Percentiles rank a stretch among this genome's conserved stretches.
Conservation (phyloP, 164 flowering plant species). For the Aristolochia fimbriata region DNA sequence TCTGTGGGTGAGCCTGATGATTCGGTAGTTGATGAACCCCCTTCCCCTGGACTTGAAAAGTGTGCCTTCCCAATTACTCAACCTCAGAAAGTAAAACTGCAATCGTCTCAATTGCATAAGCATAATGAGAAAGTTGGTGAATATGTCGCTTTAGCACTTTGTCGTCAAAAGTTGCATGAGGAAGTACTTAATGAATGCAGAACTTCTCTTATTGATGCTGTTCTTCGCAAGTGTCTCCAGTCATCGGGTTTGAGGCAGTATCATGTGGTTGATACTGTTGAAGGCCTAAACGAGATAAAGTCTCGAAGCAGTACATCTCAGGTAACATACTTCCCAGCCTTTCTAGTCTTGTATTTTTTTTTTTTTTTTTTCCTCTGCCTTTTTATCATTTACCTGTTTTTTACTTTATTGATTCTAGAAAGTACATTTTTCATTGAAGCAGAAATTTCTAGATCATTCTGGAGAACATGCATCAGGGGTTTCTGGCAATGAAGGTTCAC, state of each 20-base stretch:
- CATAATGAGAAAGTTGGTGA: slow-evolving; percentile 24
- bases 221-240: slow-evolving; percentile 19
- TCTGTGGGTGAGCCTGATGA: slow-evolving; percentile 17
- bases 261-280: slow-evolving; percentile 6
- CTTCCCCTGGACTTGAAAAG: slow-evolving; percentile 54
- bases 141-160: slow-evolving; percentile 52
- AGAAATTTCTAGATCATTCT: slow-evolving; percentile 10
- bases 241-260: slow-evolving; percentile 25
- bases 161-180: slow-evolving; percentile 65
- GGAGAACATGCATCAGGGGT: slow-evolving; percentile 15
- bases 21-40: slow-evolving; percentile 31
- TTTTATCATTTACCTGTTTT: not conserved
- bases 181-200: slow-evolving; percentile 52
- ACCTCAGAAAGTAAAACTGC: slow-evolving; percentile 16
- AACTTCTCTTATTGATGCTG: slow-evolving; percentile 20
- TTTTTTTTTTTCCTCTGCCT: not conserved
- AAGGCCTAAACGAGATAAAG: slow-evolving; percentile 19
- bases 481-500: slow-evolving; percentile 7
- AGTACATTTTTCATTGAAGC: slow-evolving; percentile 9
- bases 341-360: not conserved
- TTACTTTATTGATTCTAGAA: slow-evolving; percentile 24
- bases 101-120: slow-evolving; percentile 26
- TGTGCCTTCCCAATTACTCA: slow-evolving; percentile 11
- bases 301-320: not conserved
- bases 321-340: slow-evolving; percentile 2